Percentiles rank a stretch among this genome's conserved stretches.
Evolutionary conservation across 2,329 filamentous ascomycete genomes (phyloP).

Genomic region (Coccinonectria pachysandricola): DNA sequence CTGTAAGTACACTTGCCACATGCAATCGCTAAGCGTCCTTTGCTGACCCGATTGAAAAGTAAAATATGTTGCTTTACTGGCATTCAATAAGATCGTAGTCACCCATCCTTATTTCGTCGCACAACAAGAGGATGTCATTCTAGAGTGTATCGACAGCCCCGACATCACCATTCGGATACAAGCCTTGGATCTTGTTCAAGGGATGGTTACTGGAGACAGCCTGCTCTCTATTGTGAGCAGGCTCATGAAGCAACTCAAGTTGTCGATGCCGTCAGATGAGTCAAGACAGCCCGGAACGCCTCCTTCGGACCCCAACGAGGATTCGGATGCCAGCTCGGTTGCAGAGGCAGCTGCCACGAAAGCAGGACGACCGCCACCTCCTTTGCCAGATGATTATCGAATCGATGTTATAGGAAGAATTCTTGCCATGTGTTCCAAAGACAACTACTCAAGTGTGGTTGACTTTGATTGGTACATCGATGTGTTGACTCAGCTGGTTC

Average conservation of each 20-base stretch:
- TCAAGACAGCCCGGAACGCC: conserved; percentile 31
- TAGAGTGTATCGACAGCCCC: conserved; percentile 89
- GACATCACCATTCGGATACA: conserved; percentile 94
- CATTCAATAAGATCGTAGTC: conserved; percentile 87
- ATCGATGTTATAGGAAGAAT: conserved; percentile 74
- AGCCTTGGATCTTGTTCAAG: conserved; percentile 81
- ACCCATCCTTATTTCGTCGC: conserved; percentile 84
- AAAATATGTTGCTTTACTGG: conserved; percentile 92
- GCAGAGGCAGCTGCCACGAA: conserved; percentile 23
- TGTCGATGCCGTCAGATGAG: conserved; percentile 43
- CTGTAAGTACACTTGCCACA: no score
- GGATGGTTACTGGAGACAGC: conserved; percentile 87
- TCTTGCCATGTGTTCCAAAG: conserved; percentile 77
- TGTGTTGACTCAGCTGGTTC: conserved; percentile 74
- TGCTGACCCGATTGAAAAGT: no score
- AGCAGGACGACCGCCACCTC: conserved; percentile 34
- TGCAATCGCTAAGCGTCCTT: no score
- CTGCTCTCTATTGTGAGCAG: conserved; percentile 75
- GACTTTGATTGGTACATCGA: conserved; percentile 99
- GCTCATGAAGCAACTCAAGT: conserved; percentile 76
- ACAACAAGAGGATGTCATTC: conserved; percentile 89
- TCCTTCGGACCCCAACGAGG: conserved; percentile 30
- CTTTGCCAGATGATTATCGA: conserved; percentile 78
- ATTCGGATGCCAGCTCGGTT: conserved; percentile 42
- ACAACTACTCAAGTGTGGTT: conserved; percentile 73